A percentile compares a stretch with the other conserved stretches of the same genome.
Conservation (phyloP, 1,139 yeast genomes). For the Yamadazyma kanchanaburiensis region DNA sequence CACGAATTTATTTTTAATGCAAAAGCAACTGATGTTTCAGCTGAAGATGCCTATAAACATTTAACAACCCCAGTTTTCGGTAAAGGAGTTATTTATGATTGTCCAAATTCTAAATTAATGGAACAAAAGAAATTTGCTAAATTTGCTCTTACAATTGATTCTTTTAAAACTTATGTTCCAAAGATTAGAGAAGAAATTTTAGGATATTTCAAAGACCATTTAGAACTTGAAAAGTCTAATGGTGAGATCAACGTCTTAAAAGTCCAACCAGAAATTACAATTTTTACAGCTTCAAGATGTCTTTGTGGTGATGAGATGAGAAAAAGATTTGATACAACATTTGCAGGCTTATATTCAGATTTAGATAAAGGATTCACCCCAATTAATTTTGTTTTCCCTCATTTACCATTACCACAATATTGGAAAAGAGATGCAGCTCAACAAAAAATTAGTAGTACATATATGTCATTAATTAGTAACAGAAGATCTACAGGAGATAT, state of each 20-base stretch:
- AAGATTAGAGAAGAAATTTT: constrained; percentile 74
- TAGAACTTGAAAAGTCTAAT: constrained; percentile 32
- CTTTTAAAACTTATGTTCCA: constrained; percentile 86
- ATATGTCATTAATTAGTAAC: constrained; percentile 69
- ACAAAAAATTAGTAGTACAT: constrained; percentile 71
- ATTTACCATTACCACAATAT: constrained; percentile 86
- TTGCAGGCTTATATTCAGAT: constrained; percentile 84
- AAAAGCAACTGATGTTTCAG: constrained; percentile 83
- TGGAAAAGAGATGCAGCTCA: constrained; percentile 87
- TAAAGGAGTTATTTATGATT: constrained; percentile 94
- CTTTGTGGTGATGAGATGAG: constrained; percentile 91
- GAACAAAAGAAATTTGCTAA: constrained; percentile 98
- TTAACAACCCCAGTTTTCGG: constrained; percentile 98
- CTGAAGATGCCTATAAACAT: constrained; percentile 94
- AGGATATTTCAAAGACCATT: constrained; percentile 54
- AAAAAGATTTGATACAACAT: constrained; percentile 72
- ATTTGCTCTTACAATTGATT: constrained; percentile 79
- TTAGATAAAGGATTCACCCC: constrained; percentile 97
- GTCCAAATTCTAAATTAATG: constrained; percentile 91
- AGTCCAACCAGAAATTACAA: constrained; percentile 92
- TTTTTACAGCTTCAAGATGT: constrained; percentile 92
- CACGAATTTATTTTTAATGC: constrained; percentile 95
- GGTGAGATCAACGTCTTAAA: constrained; percentile 73
- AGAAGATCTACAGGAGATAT: constrained; percentile 77
- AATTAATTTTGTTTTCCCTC: constrained; percentile 89